Conservation (phyloP, 768 basidiomycete species). For the Sarcodon aspratus region DNA sequence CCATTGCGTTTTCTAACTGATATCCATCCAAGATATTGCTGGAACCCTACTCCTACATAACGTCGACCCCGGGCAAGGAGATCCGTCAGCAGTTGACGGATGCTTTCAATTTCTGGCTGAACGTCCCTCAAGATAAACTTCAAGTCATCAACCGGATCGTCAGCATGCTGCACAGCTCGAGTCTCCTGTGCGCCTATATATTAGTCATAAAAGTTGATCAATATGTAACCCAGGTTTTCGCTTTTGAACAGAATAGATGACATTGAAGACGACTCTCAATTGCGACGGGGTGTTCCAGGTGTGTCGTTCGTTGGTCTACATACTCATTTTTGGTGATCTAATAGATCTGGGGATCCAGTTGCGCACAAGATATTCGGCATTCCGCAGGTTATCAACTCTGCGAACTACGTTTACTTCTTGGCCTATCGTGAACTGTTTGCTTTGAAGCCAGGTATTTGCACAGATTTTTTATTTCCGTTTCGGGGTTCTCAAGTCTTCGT, state of each 20-base stretch:
- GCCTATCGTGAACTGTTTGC: slow-evolving; percentile 79
- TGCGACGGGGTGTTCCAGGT: slow-evolving; percentile 81
- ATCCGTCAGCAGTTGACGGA: slow-evolving; percentile 79
- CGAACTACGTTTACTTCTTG: slow-evolving; percentile 94
- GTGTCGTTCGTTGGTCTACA: slow-evolving; percentile 5
- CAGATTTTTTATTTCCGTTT: background rate
- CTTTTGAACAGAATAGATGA: slow-evolving; percentile 65
- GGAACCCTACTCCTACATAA: slow-evolving; percentile 83
- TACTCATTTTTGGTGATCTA: background rate
- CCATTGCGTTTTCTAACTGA: background rate
- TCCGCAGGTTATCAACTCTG: slow-evolving; percentile 94
- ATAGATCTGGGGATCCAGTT: slow-evolving; percentile 31
- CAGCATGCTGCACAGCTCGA: slow-evolving; percentile 90
- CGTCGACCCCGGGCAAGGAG: slow-evolving; percentile 84
- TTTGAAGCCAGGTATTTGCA: slow-evolving; percentile 23
- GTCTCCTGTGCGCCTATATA: slow-evolving; percentile 56
- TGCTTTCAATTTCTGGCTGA: slow-evolving; percentile 89
- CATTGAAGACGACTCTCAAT: slow-evolving; percentile 84
- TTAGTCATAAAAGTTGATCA: background rate
- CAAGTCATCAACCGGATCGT: slow-evolving; percentile 70
- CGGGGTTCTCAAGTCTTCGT: background rate
- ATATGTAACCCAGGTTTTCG: background rate
- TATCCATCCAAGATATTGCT: slow-evolving; percentile 38
- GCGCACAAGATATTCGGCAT: slow-evolving; percentile 95
- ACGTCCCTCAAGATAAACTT: slow-evolving; percentile 66